phyloP scores from a whole-genome alignment of 208 protist species.

The Trichomonas tenax region DNA sequence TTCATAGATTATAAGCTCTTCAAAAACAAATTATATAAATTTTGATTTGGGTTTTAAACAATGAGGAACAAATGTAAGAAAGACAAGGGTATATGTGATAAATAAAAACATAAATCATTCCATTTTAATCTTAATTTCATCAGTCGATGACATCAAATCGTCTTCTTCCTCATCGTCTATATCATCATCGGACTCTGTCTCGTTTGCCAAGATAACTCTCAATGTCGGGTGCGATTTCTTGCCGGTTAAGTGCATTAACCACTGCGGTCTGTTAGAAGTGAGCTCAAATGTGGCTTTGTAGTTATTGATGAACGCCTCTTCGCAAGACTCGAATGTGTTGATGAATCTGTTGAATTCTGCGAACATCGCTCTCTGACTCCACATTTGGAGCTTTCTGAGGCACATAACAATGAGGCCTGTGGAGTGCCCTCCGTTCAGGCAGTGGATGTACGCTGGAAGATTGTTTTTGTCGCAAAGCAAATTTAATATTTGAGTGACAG shows the following conservation, averaged over 20 bases:
- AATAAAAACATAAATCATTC: not conserved
- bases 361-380: not conserved
- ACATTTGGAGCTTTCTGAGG: not conserved
- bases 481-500: constrained; percentile 5
- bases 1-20: no score
- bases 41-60: no score
- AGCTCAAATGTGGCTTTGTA: constrained; percentile 1
- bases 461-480: not conserved
- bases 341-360: not conserved
- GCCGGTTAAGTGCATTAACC: not conserved
- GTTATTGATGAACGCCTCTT: constrained; percentile 8
- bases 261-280: not conserved
- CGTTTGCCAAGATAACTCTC: not conserved
- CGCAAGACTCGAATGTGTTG: not conserved
- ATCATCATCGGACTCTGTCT: not conserved
- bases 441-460: constrained; percentile 12
- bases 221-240: constrained; percentile 1
- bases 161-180: not conserved
- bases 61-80: no score
- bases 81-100: not conserved
- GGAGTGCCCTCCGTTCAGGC: not conserved
- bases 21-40: no score
- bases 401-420: constrained; percentile 9
- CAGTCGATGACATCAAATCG: not conserved
- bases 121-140: not conserved